phyloP scores from a whole-genome alignment of 306 rosid genomes.

The Arachis stenosperma region DNA sequence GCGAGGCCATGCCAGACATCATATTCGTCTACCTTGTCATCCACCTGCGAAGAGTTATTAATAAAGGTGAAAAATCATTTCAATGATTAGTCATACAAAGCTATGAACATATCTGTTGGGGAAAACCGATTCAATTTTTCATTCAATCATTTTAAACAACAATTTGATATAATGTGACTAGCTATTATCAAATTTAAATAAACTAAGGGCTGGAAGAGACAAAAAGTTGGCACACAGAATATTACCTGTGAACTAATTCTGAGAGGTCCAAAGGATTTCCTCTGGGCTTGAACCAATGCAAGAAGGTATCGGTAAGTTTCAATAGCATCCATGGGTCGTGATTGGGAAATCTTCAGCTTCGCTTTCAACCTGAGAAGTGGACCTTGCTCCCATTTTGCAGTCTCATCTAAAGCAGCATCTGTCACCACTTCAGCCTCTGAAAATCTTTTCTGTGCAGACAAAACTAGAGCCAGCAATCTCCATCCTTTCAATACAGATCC shows the following conservation, averaged over 20 bases:
- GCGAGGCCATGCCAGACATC: slow-evolving; percentile 97
- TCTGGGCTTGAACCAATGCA: slow-evolving; percentile 95
- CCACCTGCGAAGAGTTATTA: slow-evolving; percentile 54
- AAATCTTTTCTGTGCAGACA: slow-evolving; percentile 84
- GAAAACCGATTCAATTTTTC: neutral
- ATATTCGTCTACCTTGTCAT: slow-evolving; percentile 71
- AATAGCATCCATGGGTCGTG: slow-evolving; percentile 81
- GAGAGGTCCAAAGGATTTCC: slow-evolving; percentile 78
- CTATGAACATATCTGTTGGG: neutral
- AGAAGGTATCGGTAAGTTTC: slow-evolving; percentile 90
- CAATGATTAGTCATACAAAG: slow-evolving; percentile 18
- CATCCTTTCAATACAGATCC: slow-evolving; percentile 83
- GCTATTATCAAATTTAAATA: slow-evolving; percentile 1
- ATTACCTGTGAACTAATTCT: slow-evolving; percentile 62
- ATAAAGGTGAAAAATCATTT: slow-evolving; percentile 28
- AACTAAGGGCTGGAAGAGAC: neutral
- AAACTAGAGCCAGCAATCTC: slow-evolving; percentile 88
- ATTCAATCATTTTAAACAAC: slow-evolving; percentile 1
- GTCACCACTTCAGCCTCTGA: slow-evolving; percentile 88
- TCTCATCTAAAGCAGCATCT: slow-evolving; percentile 95
- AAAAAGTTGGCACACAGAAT: slow-evolving; percentile 31
- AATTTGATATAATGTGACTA: neutral
- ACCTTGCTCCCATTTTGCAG: slow-evolving; percentile 92
- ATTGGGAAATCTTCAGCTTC: slow-evolving; percentile 76
- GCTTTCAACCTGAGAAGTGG: slow-evolving; percentile 91